These are phyloP conservation scores for Aspergillus jensenii DNA, from an alignment of 2,329 filamentous ascomycete species.

Conservation along the genomic window DNA sequence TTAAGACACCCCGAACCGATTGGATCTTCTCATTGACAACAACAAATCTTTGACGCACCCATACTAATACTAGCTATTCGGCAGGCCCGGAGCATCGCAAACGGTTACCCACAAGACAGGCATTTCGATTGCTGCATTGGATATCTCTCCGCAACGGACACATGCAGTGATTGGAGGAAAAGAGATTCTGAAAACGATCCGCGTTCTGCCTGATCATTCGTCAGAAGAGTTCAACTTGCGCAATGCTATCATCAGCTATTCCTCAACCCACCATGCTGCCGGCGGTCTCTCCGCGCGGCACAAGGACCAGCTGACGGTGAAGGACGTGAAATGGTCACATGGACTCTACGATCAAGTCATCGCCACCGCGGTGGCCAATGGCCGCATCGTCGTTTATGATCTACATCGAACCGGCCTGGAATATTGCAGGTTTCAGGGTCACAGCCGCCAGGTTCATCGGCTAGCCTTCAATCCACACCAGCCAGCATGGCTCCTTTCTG, in stretches of 20 bases:
- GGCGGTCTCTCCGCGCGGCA: conserved; percentile 48
- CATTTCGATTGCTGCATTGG: conserved; percentile 61
- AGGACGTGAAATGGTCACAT: conserved; percentile 68
- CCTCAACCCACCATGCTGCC: conserved; percentile 51
- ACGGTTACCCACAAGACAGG: conserved; percentile 64
- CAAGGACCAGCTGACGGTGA: conserved; percentile 61
- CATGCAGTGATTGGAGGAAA: conserved; percentile 65
- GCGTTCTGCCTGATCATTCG: conserved; percentile 56
- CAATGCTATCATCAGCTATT: conserved; percentile 59
- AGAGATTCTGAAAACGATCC: conserved; percentile 66
- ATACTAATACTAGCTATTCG: conserved; percentile 19
- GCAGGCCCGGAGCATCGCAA: conserved; percentile 50
- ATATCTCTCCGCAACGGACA: conserved; percentile 62
- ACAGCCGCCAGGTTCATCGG: conserved; percentile 65
- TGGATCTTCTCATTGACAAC: not conserved
- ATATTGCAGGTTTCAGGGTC: conserved; percentile 62
- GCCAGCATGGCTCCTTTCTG: conserved; percentile 61
- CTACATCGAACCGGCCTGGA: conserved; percentile 61
- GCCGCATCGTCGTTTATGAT: conserved; percentile 66
- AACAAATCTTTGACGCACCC: conserved; percentile 5
- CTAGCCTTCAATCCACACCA: conserved; percentile 65
- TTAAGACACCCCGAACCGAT: not conserved
- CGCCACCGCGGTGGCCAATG: conserved; percentile 64
- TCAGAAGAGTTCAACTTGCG: conserved; percentile 65
- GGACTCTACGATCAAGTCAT: conserved; percentile 60